Evolutionary conservation across 768 basidiomycete genomes (phyloP), one percentile per base, ranked within the genome.

Genomic region (Rhodosporidiobolus sp.): DNA sequence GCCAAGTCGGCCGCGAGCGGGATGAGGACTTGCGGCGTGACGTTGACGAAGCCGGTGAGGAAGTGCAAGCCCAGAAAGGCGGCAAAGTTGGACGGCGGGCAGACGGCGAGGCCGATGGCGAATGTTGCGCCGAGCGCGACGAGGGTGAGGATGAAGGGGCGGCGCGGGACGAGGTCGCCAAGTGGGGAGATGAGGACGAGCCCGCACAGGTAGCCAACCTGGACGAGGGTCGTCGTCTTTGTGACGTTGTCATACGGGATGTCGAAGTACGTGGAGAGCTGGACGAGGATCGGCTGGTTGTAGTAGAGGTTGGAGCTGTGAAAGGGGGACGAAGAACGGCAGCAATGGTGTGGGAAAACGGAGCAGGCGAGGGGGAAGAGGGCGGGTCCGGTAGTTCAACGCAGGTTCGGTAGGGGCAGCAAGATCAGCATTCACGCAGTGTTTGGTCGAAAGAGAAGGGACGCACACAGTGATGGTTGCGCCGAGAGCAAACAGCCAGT

Each of bases 1-100:
- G 91, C 91, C 45, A 94, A 85, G 80, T 95, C 92, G 4, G 87
- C 92, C 0, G 91, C 89, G 58, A 89, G 77, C 0, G 92, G 86
- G 67, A 94, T 86, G 67, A 87, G 81, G 69, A 82, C 76, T 68
- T 82, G 81, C 20, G 67, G 65, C 0, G 60, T 52, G 11, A 74
- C 73, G 20, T 61, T 70, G 38, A 85, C 81, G 19, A 86, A 16
- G 2, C 70, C 70, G 17, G 35, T 46, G 43, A 72, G 55, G 63
- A 72, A 72, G 11, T 34, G n/a, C 10, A 74, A 8, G 16, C 50
- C 68, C 74, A 90, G 86, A 77, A 94, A 90, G 26, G 85, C 86
- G 5, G 80, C 81, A 11, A 92, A 83, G 58, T 80, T 85, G 6
- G 57, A 35, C 7, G 38, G 14, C 1, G 80, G 81, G 0, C 89